Evolutionary conservation across 345 rosid species (phyloP).

Genomic region (Murraya paniculata): DNA sequence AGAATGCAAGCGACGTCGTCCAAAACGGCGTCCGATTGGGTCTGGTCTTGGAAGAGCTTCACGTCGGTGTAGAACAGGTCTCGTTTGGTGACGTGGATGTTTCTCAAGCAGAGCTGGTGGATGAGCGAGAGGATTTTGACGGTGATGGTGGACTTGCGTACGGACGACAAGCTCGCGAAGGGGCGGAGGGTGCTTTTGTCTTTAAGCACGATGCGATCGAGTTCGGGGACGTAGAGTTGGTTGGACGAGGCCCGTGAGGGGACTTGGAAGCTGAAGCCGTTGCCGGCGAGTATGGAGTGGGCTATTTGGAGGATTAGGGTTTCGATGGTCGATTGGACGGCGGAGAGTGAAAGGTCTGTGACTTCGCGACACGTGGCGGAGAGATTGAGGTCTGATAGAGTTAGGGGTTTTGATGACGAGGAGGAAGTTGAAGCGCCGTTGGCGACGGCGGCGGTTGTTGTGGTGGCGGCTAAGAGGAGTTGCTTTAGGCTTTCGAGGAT

Average conservation of each 20-base stretch:
- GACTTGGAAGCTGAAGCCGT: conserved; percentile 84
- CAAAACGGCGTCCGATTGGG: conserved; percentile 78
- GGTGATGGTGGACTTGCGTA: conserved; percentile 88
- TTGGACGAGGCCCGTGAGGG: conserved; percentile 95
- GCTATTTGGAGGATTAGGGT: conserved; percentile 62
- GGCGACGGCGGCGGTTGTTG: conserved; percentile 32
- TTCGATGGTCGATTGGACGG: conserved; percentile 81
- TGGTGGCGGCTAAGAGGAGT: conserved; percentile 15
- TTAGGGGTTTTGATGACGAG: conserved; percentile 55
- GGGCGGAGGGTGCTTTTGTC: conserved; percentile 95
- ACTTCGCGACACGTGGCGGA: conserved; percentile 79
- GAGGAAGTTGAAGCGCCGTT: conserved; percentile 35
- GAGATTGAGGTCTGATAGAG: conserved; percentile 82
- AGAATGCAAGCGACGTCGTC: conserved; percentile 96
- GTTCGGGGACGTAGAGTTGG: conserved; percentile 96
- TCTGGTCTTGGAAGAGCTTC: conserved; percentile 98
- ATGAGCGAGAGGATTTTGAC: conserved; percentile 77
- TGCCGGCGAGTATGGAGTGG: conserved; percentile 76
- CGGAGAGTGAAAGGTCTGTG: conserved; percentile 73
- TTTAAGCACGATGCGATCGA: conserved; percentile 94
- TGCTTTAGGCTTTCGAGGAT: conserved; percentile 54
- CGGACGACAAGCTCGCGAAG: conserved; percentile 73
- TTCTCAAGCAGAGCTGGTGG: conserved; percentile 82
- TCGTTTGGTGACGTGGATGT: conserved; percentile 94
- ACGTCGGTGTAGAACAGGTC: conserved; percentile 98